Conservation (phyloP, 192 early-diverging fungal species). For the Kickxella alabastrina region DNA sequence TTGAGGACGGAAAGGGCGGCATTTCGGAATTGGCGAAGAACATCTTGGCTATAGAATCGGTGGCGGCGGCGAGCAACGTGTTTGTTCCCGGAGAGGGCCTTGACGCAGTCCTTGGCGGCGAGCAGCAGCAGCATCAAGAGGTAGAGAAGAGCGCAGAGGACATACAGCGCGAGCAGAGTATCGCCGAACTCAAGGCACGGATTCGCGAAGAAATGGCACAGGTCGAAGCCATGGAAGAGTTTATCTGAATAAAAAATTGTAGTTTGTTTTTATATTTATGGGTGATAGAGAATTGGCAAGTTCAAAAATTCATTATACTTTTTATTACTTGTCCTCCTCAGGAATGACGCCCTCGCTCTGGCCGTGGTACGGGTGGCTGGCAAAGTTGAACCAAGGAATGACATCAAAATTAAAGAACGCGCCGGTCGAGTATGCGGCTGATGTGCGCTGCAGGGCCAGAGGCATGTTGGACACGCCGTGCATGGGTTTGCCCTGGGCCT, state of each 20-base stretch:
- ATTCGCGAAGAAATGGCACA: slow-evolving; percentile 48
- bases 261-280: slow-evolving; percentile 6
- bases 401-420: slow-evolving; percentile 65
- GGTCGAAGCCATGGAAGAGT: slow-evolving; percentile 48
- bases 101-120: slow-evolving; percentile 54
- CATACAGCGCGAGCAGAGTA: slow-evolving; percentile 20
- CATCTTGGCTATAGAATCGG: slow-evolving; percentile 57
- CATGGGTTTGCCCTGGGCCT: slow-evolving; percentile 65
- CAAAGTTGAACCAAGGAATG: slow-evolving; percentile 74
- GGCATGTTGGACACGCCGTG: slow-evolving; percentile 59
- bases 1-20: slow-evolving; percentile 63
- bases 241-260: slow-evolving; percentile 11
- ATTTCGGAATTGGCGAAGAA: slow-evolving; percentile 61
- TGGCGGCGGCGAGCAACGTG: slow-evolving; percentile 57
- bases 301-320: slow-evolving; percentile 2
- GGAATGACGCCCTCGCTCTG: slow-evolving; percentile 50
- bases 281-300: neutral
- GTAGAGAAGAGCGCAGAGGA: slow-evolving; percentile 11
- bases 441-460: slow-evolving; percentile 55
- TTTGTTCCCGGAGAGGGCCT: slow-evolving; percentile 85
- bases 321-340: slow-evolving; percentile 29
- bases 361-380: slow-evolving; percentile 71
- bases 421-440: slow-evolving; percentile 64
- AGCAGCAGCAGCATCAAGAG: slow-evolving; percentile 10
- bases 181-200: slow-evolving; percentile 41